A percentile compares a stretch with the other conserved stretches of the same genome.
Evolutionary conservation across 805 yeast genomes (phyloP).

Genomic region (Candida krabiensis): DNA sequence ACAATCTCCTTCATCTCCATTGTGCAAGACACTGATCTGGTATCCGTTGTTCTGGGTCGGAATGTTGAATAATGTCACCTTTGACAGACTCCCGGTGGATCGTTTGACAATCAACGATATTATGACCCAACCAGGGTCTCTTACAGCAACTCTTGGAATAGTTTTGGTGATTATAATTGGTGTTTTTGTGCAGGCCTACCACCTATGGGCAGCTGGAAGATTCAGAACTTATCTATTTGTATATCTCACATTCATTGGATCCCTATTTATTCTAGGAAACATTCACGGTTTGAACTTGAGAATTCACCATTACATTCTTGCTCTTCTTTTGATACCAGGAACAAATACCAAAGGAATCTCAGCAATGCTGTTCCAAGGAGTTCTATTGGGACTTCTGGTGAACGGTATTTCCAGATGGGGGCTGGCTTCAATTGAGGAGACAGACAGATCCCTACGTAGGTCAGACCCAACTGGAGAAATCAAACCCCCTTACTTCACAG

Average conservation of each 20-base stretch:
- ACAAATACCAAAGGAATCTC: slow-evolving; percentile 72
- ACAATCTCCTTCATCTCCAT: slow-evolving; percentile 34
- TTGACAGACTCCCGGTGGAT: slow-evolving; percentile 87
- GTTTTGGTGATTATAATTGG: slow-evolving; percentile 48
- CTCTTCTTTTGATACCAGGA: slow-evolving; percentile 77
- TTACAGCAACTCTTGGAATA: slow-evolving; percentile 58
- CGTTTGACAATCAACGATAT: slow-evolving; percentile 73
- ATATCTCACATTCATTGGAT: slow-evolving; percentile 47
- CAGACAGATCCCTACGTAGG: slow-evolving; percentile 62
- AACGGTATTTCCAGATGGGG: slow-evolving; percentile 95
- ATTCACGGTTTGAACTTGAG: slow-evolving; percentile 73
- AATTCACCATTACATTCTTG: slow-evolving; percentile 78
- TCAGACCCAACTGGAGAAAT: slow-evolving; percentile 67
- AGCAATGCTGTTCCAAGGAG: slow-evolving; percentile 79
- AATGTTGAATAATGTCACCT: slow-evolving; percentile 78
- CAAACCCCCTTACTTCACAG: slow-evolving; percentile 50
- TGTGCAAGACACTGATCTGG: slow-evolving; percentile 59
- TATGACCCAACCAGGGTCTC: slow-evolving; percentile 73
- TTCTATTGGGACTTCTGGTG: slow-evolving; percentile 73
- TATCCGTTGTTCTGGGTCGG: slow-evolving; percentile 85
- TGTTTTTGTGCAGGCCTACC: slow-evolving; percentile 70
- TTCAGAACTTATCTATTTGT: slow-evolving; percentile 57
- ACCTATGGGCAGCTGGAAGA: slow-evolving; percentile 76
- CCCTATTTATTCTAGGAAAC: slow-evolving; percentile 43
- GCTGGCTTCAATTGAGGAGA: slow-evolving; percentile 84